Evolutionary conservation across 129 eudicot species (phyloP), one percentile per base, ranked within the genome.

Genomic region (Mikania micrantha): DNA sequence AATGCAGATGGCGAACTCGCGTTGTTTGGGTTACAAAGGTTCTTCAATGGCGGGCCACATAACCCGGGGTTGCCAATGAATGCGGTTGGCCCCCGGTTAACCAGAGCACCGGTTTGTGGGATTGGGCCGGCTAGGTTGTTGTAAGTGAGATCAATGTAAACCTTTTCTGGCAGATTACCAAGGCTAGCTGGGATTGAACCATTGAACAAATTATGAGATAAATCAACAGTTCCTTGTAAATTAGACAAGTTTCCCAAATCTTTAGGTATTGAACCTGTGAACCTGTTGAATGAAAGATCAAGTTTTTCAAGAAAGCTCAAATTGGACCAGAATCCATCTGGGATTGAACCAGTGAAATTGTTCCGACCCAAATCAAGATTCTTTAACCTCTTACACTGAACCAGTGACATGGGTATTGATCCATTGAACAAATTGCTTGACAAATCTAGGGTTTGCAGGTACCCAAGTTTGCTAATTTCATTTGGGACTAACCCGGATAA

Each of bases 141-240:
- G 50, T 86, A 85, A 79, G 99, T 89, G n/a, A 93, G 88, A 78
- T 93, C 99, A 57, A 93, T 89, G 67, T 93, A 93, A 63, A 93
- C 96, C 78, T 93, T 93, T 67, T 93, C 99, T 21, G 99, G 99
- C 70, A 93, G 95, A 48, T 89, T 85, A 24, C 99, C 99, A 72
- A 93, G 90, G 50, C 93, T 89, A 66, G 95, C 75, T 10, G 99
- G 99, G 64, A 93, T 93, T 27, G 86, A 84, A 45, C 99, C 99
- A 69, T 67, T 87, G 63, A 93, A 93, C 88, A 82, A 31, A 74
- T 93, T 93, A 77, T 93, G 95, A 21, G 96, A 89, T 39, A 93
- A 85, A 80, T 93, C 93, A 49, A 80, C 84, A 71, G 99, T 89
- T 27, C 93, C 99, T 83, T 93, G 93, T 62, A 93, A 81, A 75